Percentiles rank a stretch among this genome's conserved stretches.
These are phyloP conservation scores for Arthrocladium fulminans DNA, from an alignment of 2,329 filamentous ascomycete species.

Conservation along the genomic window DNA sequence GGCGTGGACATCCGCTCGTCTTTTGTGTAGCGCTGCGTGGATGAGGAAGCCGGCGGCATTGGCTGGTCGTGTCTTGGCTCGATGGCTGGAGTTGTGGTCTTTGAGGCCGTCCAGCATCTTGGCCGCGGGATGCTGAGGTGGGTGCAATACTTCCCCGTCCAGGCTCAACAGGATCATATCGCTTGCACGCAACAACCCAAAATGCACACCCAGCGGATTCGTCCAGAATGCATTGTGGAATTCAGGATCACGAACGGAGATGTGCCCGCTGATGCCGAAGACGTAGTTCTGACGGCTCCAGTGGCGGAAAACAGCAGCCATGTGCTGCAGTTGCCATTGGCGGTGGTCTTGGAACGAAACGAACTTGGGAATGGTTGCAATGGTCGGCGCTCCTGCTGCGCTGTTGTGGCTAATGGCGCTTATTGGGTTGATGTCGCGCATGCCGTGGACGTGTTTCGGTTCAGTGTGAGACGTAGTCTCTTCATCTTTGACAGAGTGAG, in stretches of 20 bases:
- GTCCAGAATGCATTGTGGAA: constrained; percentile 58
- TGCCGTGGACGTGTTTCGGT: constrained; percentile 21
- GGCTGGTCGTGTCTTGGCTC: constrained; percentile 39
- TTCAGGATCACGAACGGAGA: constrained; percentile 58
- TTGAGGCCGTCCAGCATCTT: neutral
- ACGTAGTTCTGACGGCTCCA: constrained; percentile 58
- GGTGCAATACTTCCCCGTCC: constrained; percentile 53
- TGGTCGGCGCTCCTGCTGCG: constrained; percentile 24
- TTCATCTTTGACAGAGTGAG: constrained; percentile 4
- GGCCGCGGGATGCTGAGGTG: constrained; percentile 39
- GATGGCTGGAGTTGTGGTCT: neutral
- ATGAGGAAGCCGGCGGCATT: constrained; percentile 64
- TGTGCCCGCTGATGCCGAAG: constrained; percentile 62
- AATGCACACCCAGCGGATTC: constrained; percentile 55
- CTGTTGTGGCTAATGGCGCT: constrained; percentile 24
- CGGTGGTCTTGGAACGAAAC: constrained; percentile 48
- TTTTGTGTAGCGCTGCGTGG: constrained; percentile 59
- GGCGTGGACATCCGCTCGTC: constrained; percentile 55
- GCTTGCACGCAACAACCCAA: constrained; percentile 53
- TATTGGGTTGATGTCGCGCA: constrained; percentile 21
- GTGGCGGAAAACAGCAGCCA: constrained; percentile 60
- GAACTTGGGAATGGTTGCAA: constrained; percentile 48
- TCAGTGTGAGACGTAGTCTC: neutral
- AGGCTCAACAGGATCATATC: constrained; percentile 61
- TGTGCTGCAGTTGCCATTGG: constrained; percentile 56